Conservation (phyloP, 129 eudicot species). For the Flaveria robusta region DNA sequence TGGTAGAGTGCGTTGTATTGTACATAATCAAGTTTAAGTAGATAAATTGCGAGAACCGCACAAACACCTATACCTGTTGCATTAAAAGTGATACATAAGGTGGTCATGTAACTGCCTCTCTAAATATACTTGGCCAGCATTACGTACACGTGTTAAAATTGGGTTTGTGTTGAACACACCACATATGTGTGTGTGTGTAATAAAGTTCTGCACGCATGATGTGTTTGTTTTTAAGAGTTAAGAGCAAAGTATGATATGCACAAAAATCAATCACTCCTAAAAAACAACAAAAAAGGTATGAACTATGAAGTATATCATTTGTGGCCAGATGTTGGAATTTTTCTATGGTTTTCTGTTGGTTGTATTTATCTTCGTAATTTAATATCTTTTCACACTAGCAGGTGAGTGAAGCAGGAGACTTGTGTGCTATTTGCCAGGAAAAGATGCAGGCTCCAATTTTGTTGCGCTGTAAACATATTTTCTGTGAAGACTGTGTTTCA, state of each 20-base stretch:
- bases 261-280: neutral
- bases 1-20: neutral
- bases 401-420: conserved; percentile 79
- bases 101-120: neutral
- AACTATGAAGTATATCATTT: neutral
- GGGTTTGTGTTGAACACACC: neutral
- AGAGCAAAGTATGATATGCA: neutral
- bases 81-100: neutral
- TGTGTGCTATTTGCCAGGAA: conserved; percentile 91
- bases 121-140: neutral
- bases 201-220: neutral
- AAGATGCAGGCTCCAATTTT: conserved; percentile 79
- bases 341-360: neutral
- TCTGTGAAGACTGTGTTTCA: conserved; percentile 85
- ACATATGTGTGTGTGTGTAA: neutral
- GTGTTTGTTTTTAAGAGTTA: neutral
- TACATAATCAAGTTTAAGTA: neutral
- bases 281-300: neutral
- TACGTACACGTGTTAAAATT: neutral
- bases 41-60: neutral
- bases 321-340: neutral
- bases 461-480: conserved; percentile 72
- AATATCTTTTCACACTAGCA: conserved; percentile 20
- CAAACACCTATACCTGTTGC: neutral
- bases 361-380: neutral